A percentile compares a stretch with the other conserved stretches of the same genome.
phyloP scores from a whole-genome alignment of 768 basidiomycete species.

The Mycena vitilis region DNA sequence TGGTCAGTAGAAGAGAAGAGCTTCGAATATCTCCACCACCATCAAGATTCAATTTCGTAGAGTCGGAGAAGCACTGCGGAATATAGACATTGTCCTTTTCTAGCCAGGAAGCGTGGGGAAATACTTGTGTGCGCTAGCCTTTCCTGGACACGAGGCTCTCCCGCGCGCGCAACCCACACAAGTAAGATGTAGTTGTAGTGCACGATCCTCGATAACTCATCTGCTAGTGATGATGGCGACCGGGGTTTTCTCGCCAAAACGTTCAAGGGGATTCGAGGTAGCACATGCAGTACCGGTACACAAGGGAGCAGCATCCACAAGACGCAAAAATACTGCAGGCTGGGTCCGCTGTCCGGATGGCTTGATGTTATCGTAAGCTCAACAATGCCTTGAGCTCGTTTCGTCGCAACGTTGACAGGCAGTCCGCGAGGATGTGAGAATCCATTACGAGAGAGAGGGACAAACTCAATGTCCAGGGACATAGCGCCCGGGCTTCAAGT shows the following conservation, averaged over 20 bases:
- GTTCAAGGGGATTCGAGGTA: background rate
- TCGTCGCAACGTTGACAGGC: slow-evolving; percentile 18
- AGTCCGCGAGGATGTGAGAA: no score
- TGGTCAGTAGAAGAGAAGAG: background rate
- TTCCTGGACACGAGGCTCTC: background rate
- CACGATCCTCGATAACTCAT: no score
- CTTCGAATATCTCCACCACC: background rate
- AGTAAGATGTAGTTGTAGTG: background rate
- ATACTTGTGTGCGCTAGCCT: slow-evolving; percentile 15
- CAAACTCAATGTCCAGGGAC: no score
- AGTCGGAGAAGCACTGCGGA: slow-evolving; percentile 19
- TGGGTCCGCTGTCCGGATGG: slow-evolving; percentile 2
- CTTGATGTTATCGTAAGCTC: slow-evolving; percentile 21
- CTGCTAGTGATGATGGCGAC: background rate
- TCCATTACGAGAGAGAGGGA: no score
- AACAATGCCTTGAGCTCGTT: slow-evolving; percentile 20
- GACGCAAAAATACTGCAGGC: background rate
- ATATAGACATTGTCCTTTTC: slow-evolving; percentile 34
- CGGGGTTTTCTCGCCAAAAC: background rate
- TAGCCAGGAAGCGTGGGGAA: slow-evolving; percentile 22
- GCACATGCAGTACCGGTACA: background rate
- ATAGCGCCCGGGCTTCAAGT: no score
- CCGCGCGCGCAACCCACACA: no score
- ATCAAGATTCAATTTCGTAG: slow-evolving; percentile 21
- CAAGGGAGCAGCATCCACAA: slow-evolving; percentile 19